Conservation (phyloP, 2,329 filamentous ascomycete genomes). For the Penicillium sclerotiorum region DNA sequence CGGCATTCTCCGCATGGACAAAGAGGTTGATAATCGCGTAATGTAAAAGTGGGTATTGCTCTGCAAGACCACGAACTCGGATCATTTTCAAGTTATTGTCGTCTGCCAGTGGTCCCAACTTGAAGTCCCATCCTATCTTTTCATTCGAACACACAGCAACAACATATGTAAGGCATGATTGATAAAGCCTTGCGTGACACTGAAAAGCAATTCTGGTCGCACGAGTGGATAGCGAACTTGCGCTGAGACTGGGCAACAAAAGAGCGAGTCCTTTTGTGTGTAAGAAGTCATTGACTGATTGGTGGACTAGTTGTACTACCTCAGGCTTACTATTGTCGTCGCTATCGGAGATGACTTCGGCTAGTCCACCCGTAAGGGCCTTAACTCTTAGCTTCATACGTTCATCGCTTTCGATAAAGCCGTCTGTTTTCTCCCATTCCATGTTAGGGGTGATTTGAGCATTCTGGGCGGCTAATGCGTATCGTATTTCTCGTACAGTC, state of each 20-base stretch:
- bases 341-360: background rate
- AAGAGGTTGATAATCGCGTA: constrained; percentile 1
- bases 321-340: background rate
- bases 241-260: background rate
- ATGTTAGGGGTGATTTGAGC: background rate
- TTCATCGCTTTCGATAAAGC: constrained; percentile 6
- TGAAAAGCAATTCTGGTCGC: background rate
- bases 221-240: background rate
- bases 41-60: background rate
- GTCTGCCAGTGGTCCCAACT: background rate
- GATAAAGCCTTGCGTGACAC: constrained; percentile 6
- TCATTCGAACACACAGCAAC: background rate
- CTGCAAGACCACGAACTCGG: background rate
- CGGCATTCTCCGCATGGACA: constrained; percentile 4
- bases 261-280: constrained; percentile 1
- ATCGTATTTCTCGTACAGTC: constrained; percentile 7
- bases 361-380: constrained; percentile 9
- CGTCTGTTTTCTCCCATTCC: background rate
- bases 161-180: background rate
- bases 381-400: constrained; percentile 9
- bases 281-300: constrained; percentile 12
- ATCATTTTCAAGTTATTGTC: background rate
- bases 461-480: background rate
- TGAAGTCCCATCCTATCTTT: too few relatives aligned
- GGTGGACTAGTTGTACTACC: constrained; percentile 8